Percentiles rank a stretch among this genome's conserved stretches.
phyloP scores from a whole-genome alignment of 306 rosid species.

The Malus orientalis region DNA sequence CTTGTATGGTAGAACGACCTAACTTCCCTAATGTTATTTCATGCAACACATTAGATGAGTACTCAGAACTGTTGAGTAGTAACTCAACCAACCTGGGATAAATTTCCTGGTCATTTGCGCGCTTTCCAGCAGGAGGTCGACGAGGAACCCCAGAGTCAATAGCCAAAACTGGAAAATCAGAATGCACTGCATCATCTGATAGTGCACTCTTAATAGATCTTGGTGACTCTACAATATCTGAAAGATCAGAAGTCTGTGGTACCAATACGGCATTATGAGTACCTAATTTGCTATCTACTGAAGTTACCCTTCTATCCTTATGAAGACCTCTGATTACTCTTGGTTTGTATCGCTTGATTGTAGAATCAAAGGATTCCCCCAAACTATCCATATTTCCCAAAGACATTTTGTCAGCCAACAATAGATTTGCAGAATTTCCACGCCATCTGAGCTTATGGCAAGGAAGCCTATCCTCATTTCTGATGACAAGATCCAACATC shows the following conservation, averaged over 20 bases:
- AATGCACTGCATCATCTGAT: constrained; percentile 31
- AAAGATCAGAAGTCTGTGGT: constrained; percentile 60
- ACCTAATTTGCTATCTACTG: constrained; percentile 49
- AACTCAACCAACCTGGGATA: constrained; percentile 92
- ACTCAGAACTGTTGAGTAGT: constrained; percentile 68
- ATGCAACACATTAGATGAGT: constrained; percentile 61
- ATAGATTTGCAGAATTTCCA: constrained; percentile 82
- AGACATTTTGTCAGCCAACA: constrained; percentile 59
- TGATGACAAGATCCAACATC: constrained; percentile 82
- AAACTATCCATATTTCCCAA: constrained; percentile 40
- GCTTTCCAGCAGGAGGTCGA: constrained; percentile 93
- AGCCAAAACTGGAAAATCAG: constrained; percentile 67
- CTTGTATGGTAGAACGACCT: constrained; percentile 45
- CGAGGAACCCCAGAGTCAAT: constrained; percentile 97
- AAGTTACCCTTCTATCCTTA: constrained; percentile 80
- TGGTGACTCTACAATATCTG: constrained; percentile 61
- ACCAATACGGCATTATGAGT: constrained; percentile 42
- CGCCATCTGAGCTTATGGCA: constrained; percentile 93
- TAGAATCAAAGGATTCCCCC: constrained; percentile 56
- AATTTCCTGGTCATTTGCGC: constrained; percentile 77
- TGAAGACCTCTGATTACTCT: constrained; percentile 48
- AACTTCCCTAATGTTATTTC: constrained; percentile 80
- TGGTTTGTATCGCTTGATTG: constrained; percentile 58
- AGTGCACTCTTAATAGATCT: constrained; percentile 41
- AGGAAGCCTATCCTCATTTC: constrained; percentile 98